Base-by-base conservation (phyloP, 1,284 basidiomycete genomes). In the Neotropicomus parvogracilis region DNA sequence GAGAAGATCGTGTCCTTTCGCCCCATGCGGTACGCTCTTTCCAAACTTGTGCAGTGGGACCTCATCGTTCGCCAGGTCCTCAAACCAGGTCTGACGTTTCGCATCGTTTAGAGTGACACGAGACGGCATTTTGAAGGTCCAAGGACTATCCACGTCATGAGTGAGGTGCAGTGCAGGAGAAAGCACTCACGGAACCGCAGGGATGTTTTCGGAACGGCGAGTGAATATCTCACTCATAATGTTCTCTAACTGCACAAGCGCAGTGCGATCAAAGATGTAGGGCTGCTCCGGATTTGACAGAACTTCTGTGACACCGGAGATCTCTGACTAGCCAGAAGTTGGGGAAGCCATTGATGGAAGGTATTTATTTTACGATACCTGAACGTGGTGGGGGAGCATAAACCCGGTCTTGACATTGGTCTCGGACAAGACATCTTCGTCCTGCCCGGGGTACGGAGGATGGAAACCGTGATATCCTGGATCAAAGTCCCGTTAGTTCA, bases 21-120 rank as follows among this genome's bases (percentile, higher is more conserved):
- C 90, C 0, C 92, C 92, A 63, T 98, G 93, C 0, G 95, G 95
- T 0, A 99, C 88, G 60, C 83, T 91, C 62, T 89, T 90, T 13
- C 87, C 89, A 6, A 99, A 78, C 57, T 91, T 94, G 54, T 85
- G 75, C 5, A 99, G 76, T 0, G 97, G 95, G 3, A 98, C 86
- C 20, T 81, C 73, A 0, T 92, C 86, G 59, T 97, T 88, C 13
- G 94, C 91, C 14, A 99, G 81, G 58, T 98, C 95, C 10, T 81
- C 79, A 59, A 97, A 88, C 85, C 95, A 99, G 16, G 88, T 78
- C 55, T 88, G 80, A 6, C 92, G 83, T 65, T 93, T 95, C 11
- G 82, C 72, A 57, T 97, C 94, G 60, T 93, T 95, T 34, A 95
- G 77, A 2, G 93, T 97, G 4, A 95, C 92, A 54, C 95, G 77